phyloP scores from a whole-genome alignment of 2,329 filamentous ascomycete genomes.

The Hymenoscyphus repandus region DNA sequence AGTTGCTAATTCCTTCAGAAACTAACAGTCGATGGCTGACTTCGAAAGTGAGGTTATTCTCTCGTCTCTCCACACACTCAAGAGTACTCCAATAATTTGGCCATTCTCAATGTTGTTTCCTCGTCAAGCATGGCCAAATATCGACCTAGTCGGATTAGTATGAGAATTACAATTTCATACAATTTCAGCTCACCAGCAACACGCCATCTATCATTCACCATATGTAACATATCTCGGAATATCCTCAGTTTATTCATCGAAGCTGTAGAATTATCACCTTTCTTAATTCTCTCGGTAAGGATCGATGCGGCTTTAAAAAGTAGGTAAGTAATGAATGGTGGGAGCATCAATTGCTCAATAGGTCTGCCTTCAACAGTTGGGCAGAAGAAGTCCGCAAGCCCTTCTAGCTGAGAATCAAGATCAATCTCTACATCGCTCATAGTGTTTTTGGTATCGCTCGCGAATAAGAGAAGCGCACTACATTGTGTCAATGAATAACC shows the following conservation, averaged over 20 bases:
- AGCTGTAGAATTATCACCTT: neutral
- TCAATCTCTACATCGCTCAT: neutral
- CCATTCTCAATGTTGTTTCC: conserved; percentile 2
- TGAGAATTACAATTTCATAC: neutral
- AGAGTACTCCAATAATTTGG: neutral
- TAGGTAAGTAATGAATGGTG: neutral
- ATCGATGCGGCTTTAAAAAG: neutral
- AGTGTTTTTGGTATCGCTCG: no score
- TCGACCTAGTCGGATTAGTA: neutral
- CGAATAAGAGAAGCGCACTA: no score
- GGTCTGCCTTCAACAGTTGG: neutral
- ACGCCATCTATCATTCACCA: neutral
- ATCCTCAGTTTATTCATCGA: neutral
- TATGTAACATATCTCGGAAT: neutral
- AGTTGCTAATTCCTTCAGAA: no score
- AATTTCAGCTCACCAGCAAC: neutral
- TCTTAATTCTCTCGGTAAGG: neutral
- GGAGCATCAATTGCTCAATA: neutral
- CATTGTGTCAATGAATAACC: no score
- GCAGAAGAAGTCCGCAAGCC: neutral
- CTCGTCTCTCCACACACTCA: no score
- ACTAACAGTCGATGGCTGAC: no score
- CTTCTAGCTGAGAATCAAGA: neutral
- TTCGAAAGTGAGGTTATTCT: no score
- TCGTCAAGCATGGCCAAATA: conserved; percentile 1